These are phyloP conservation scores for Picea sitchensis DNA, from an alignment of 75 land plant genomes.

Conservation along the genomic window DNA sequence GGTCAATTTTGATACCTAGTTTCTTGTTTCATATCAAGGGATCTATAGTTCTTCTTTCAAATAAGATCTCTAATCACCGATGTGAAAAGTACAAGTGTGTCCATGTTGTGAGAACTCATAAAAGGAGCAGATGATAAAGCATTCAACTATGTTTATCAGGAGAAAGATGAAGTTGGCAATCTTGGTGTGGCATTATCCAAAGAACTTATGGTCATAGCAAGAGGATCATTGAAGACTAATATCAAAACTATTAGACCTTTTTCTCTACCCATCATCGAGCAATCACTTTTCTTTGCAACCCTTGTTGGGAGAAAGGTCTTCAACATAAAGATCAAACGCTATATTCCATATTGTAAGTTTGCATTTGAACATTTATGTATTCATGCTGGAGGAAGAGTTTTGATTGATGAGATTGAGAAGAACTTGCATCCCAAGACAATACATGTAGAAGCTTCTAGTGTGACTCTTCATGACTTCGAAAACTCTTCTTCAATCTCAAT, in stretches of 20 bases:
- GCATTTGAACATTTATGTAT: constrained; percentile 43
- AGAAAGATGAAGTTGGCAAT: too few relatives aligned
- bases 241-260: too few relatives aligned
- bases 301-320: too few relatives aligned
- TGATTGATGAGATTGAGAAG: constrained; percentile 51
- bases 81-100: constrained; percentile 20
- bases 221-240: too few relatives aligned
- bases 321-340: constrained; percentile 31
- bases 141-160: background rate
- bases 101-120: constrained; percentile 30
- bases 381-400: constrained; percentile 37
- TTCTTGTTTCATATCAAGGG: constrained; percentile 20
- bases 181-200: too few relatives aligned
- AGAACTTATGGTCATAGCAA: too few relatives aligned
- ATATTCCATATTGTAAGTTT: constrained; percentile 40
- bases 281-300: too few relatives aligned
- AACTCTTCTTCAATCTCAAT: constrained; percentile 45
- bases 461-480: constrained; percentile 21
- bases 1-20: constrained; percentile 30
- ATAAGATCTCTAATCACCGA: constrained; percentile 11
- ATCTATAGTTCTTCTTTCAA: constrained; percentile 22
- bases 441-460: constrained; percentile 40
- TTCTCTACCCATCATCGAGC: too few relatives aligned
- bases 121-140: constrained; percentile 21
- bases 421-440: constrained; percentile 27